A percentile compares a stretch with the other conserved stretches of the same genome.
Conservation (phyloP, 108 stramenopile genomes). For the Skeletonema grethae region DNA sequence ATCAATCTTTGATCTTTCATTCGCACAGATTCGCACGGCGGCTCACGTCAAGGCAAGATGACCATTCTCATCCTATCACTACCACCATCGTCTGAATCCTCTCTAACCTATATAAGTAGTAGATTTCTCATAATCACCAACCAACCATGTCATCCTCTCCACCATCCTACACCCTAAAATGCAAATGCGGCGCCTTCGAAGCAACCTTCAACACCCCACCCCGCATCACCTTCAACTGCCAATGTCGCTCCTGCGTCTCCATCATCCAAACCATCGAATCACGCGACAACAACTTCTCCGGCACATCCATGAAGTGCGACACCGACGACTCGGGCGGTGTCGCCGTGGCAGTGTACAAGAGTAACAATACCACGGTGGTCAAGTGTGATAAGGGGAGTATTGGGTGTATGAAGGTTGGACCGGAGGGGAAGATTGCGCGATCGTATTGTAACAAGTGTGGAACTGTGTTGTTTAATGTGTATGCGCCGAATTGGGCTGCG, state of each 20-base stretch:
- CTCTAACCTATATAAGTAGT: too few relatives aligned
- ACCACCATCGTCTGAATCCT: too few relatives aligned
- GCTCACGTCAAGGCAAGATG: too few relatives aligned
- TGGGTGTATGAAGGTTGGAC: constrained; percentile 34
- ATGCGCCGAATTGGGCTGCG: constrained; percentile 27
- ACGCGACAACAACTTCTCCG: constrained; percentile 22
- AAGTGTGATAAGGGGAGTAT: constrained; percentile 23
- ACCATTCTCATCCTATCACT: too few relatives aligned
- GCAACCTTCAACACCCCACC: constrained; percentile 30
- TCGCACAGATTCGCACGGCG: too few relatives aligned
- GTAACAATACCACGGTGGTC: constrained; percentile 32
- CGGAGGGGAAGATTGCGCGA: constrained; percentile 18
- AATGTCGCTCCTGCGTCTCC: constrained; percentile 43
- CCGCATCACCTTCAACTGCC: constrained; percentile 34
- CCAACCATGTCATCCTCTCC: neutral
- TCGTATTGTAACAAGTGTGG: constrained; percentile 30
- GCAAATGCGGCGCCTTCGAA: constrained; percentile 46
- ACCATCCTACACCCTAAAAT: constrained; percentile 17
- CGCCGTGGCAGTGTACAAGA: constrained; percentile 26
- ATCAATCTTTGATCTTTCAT: too few relatives aligned
- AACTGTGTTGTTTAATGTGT: constrained; percentile 34
- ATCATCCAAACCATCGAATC: constrained; percentile 24
- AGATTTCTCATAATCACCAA: too few relatives aligned
- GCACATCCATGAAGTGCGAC: constrained; percentile 23
- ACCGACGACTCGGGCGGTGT: constrained; percentile 16